Conservation (phyloP, 305 asterid species). For the Striga hermonthica region DNA sequence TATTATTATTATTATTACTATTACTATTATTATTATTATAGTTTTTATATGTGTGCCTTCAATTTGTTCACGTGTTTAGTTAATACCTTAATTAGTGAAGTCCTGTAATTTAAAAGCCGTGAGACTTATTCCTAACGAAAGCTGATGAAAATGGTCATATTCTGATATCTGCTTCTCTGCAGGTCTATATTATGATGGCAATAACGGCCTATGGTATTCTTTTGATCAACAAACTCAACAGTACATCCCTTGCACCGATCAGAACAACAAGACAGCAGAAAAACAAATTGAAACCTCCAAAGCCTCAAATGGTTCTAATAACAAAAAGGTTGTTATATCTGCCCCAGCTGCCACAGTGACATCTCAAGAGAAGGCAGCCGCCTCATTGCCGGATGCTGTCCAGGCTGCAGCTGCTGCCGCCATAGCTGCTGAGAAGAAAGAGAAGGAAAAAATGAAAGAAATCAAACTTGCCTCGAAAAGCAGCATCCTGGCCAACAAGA, state of each 20-base stretch:
- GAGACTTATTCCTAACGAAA: background rate
- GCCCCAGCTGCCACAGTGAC: constrained; percentile 90
- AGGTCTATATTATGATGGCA: constrained; percentile 95
- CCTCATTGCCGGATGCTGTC: constrained; percentile 90
- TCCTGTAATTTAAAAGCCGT: too few relatives aligned
- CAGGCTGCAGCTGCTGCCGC: constrained; percentile 99
- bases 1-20: background rate
- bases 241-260: constrained; percentile 74
- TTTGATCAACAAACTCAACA: constrained; percentile 82
- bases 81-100: too few relatives aligned
- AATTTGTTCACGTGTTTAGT: too few relatives aligned
- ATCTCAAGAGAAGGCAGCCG: constrained; percentile 65
- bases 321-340: constrained; percentile 75
- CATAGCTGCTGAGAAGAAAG: constrained; percentile 95
- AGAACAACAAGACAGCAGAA: constrained; percentile 62
- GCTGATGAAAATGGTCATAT: constrained; percentile 21
- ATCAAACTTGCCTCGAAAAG: constrained; percentile 88
- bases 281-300: constrained; percentile 54
- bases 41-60: too few relatives aligned
- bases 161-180: constrained; percentile 28
- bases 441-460: constrained; percentile 84
- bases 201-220: constrained; percentile 88
- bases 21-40: background rate
- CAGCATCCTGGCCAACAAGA: constrained; percentile 91
- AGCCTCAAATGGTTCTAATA: constrained; percentile 53